Conservation (phyloP, 2,329 filamentous ascomycete species). For the Ploettnerulaceae sp. region DNA sequence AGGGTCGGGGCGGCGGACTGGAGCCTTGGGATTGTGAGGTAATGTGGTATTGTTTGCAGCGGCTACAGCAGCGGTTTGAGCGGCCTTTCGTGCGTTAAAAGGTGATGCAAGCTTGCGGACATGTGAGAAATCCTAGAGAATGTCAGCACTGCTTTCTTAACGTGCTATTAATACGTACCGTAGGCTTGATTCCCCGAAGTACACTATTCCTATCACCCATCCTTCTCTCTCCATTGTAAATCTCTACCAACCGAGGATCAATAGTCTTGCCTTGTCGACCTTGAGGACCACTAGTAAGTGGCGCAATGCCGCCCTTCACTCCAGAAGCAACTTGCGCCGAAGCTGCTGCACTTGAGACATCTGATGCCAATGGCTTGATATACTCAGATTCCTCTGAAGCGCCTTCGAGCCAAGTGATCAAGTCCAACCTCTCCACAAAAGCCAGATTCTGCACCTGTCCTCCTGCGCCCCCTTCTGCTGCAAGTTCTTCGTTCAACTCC, state of each 20-base stretch:
- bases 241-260: slow-evolving; percentile 78
- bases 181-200: slow-evolving; percentile 80
- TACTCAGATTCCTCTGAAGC: slow-evolving; percentile 88
- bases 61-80: slow-evolving; percentile 34
- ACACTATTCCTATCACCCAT: slow-evolving; percentile 91
- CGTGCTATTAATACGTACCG: slow-evolving; percentile 48
- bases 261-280: slow-evolving; percentile 59
- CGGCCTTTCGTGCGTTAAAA: slow-evolving; percentile 63
- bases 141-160: slow-evolving; percentile 12
- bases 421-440: slow-evolving; percentile 85
- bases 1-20: slow-evolving; percentile 59
- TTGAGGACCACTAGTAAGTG: slow-evolving; percentile 40
- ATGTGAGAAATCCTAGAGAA: slow-evolving; percentile 81
- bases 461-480: slow-evolving; percentile 45
- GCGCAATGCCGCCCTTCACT: slow-evolving; percentile 37
- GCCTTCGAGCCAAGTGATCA: slow-evolving; percentile 90
- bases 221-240: slow-evolving; percentile 85
- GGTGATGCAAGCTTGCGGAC: slow-evolving; percentile 79
- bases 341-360: slow-evolving; percentile 40
- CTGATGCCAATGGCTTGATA: slow-evolving; percentile 76
- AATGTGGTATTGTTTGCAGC: slow-evolving; percentile 43
- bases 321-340: slow-evolving; percentile 45
- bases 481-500: slow-evolving; percentile 72
- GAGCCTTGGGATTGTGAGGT: slow-evolving; percentile 49
- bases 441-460: slow-evolving; percentile 80